Evolutionary conservation across 73 alveolate species (phyloP).

Genomic region (Tetrahymena malaccensis): DNA sequence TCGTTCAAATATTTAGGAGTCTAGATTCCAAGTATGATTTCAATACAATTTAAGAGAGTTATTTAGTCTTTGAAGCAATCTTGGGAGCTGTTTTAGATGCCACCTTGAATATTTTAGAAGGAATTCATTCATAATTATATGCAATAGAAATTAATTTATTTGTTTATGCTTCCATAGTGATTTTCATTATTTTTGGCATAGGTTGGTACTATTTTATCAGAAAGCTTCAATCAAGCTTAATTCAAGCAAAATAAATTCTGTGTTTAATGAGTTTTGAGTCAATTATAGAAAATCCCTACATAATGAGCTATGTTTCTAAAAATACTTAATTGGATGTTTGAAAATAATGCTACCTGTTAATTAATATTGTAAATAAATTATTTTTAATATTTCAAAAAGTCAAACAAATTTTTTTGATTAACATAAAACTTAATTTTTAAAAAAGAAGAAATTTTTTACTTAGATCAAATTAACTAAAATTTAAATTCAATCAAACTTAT

Average conservation of each 20-base stretch:
- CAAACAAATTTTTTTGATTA: no score
- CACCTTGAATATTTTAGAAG: neutral
- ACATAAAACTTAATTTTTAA: no score
- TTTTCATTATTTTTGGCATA: neutral
- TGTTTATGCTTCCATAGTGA: neutral
- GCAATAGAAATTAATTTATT: neutral
- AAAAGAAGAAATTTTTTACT: no score
- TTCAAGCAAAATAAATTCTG: neutral
- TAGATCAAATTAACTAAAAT: no score
- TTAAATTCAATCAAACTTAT: no score
- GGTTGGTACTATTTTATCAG: neutral
- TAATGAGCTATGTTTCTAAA: neutral
- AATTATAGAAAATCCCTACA: neutral
- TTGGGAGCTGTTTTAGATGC: neutral
- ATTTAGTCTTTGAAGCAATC: neutral
- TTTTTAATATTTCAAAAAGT: no score
- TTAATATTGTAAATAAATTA: no score
- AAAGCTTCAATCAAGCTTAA: neutral
- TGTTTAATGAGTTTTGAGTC: neutral
- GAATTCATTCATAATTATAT: neutral
- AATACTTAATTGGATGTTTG: neutral
- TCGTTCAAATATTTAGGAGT: neutral
- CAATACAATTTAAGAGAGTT: neutral
- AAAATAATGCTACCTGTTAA: neutral
- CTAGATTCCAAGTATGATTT: neutral